Conservation (phyloP, 1,139 yeast species). For the Nakaseomyces glabratus region DNA sequence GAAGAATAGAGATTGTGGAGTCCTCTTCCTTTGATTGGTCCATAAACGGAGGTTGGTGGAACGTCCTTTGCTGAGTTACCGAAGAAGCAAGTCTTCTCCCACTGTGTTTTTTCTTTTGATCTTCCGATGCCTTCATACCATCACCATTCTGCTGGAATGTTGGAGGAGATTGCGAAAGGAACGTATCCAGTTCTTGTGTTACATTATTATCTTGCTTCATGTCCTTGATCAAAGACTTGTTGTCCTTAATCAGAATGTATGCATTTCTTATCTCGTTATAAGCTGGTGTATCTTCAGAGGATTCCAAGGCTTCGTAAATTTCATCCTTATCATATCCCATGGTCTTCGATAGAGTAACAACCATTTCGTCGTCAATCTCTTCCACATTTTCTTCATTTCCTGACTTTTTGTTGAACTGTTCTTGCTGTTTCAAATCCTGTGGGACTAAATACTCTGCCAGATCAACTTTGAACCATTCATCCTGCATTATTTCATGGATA, state of each 20-base stretch:
- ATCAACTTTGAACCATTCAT: constrained; percentile 86
- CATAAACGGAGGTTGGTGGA: constrained; percentile 26
- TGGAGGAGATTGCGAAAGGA: constrained; percentile 27
- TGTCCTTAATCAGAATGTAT: constrained; percentile 79
- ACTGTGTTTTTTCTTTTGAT: constrained; percentile 7
- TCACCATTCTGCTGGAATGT: constrained; percentile 16
- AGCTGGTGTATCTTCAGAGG: constrained; percentile 33
- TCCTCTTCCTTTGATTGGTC: constrained; percentile 30
- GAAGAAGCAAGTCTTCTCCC: constrained; percentile 14
- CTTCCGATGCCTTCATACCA: constrained; percentile 6
- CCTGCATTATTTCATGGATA: constrained; percentile 88
- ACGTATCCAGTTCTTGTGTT: constrained; percentile 39
- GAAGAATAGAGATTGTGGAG: constrained; percentile 77
- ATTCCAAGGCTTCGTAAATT: constrained; percentile 63
- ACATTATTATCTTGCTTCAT: constrained; percentile 43
- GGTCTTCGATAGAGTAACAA: constrained; percentile 67
- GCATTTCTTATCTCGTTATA: constrained; percentile 86
- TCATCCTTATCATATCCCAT: constrained; percentile 93
- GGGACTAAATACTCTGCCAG: constrained; percentile 79
- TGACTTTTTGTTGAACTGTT: constrained; percentile 26
- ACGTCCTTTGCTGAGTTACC: constrained; percentile 26
- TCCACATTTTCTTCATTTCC: constrained; percentile 16
- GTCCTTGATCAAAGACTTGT: constrained; percentile 58
- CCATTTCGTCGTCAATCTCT: constrained; percentile 67
- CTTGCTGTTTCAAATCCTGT: constrained; percentile 43